Base-by-base conservation (phyloP, 495 filamentous ascomycete species). In the Pyrenula aspistea region DNA sequence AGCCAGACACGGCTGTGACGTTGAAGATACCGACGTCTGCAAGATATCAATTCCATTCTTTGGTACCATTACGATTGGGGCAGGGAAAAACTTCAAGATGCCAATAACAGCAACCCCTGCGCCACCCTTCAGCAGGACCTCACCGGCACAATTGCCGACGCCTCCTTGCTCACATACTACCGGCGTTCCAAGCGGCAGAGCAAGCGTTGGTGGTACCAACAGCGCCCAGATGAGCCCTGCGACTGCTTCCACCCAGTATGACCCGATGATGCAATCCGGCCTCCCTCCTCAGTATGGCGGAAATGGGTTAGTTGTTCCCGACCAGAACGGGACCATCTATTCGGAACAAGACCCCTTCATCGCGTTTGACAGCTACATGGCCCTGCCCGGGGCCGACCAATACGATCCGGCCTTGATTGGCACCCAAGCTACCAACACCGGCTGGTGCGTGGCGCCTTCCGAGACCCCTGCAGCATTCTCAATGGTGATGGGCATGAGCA, bases 21-120 rank as follows among this genome's bases (percentile, higher is more conserved):
- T 19, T 3, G 53, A n/a, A 8, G 24, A 20, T 10, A 22, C 31
- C 10, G 23, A 54, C n/a, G 51, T 55, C 1, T 69, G 64, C 54
- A 69, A 72, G 59, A 63, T 73, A n/a, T 67, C 68, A 0, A 65
- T 77, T 51, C 73, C 74, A 1, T 76, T 72, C 49, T 77, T 76
- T 61, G 74, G 73, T n/a, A 69, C 68, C 2, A 65, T 74, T 25
- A 65, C 64, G 1, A 61, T 73, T 0, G 64, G 65, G 4, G 63
- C 67, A 2, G 68, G 68, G 10, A 60, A 59, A 22, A 73, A 71
- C n/a, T 62, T 65, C 19, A 20, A 52, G n/a, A 52, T 52, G n/a
- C 50, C 53, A 3, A 54, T 42, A 36, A 23, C 25, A 54, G 22
- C 31, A 42, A 42, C 31, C 10, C 53, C 12, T 4, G 21, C 12